phyloP scores from a whole-genome alignment of 116 monocot species.

The Papilionanthe hybrid region DNA sequence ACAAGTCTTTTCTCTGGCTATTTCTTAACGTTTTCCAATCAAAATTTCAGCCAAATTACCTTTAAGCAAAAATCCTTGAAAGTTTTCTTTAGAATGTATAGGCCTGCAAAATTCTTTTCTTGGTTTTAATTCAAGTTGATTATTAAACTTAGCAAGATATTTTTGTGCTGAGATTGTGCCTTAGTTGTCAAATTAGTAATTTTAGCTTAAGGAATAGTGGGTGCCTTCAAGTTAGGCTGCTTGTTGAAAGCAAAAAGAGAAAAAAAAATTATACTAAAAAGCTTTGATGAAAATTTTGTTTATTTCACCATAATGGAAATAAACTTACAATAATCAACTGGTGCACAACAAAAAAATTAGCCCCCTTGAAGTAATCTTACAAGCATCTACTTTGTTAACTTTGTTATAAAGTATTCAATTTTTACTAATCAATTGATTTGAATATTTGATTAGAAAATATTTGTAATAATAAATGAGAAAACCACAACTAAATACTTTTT shows the following conservation, averaged over 20 bases:
- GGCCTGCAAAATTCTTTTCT: too few species aligned
- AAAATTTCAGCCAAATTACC: neutral
- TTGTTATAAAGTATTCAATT: neutral
- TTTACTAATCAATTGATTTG: neutral
- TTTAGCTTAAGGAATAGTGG: neutral
- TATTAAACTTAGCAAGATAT: neutral
- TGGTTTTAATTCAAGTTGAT: too few species aligned
- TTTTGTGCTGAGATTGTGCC: neutral
- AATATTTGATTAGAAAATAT: too few species aligned
- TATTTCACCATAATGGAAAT: neutral
- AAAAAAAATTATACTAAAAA: neutral
- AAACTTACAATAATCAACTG: neutral
- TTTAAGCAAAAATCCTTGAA: neutral
- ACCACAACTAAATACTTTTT: neutral
- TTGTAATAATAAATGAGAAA: neutral
- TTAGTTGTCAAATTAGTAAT: neutral
- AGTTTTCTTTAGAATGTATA: too few species aligned
- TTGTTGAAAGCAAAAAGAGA: neutral
- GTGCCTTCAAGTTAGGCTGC: neutral
- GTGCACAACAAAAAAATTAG: neutral
- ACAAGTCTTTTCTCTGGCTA: constrained; percentile 29
- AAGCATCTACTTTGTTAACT: neutral
- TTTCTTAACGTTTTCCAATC: neutral
- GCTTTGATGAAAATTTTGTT: neutral
- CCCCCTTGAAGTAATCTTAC: neutral